phyloP scores from a whole-genome alignment of 2,329 filamentous ascomycete genomes.

The Cylindrodendrum hubeiense region DNA sequence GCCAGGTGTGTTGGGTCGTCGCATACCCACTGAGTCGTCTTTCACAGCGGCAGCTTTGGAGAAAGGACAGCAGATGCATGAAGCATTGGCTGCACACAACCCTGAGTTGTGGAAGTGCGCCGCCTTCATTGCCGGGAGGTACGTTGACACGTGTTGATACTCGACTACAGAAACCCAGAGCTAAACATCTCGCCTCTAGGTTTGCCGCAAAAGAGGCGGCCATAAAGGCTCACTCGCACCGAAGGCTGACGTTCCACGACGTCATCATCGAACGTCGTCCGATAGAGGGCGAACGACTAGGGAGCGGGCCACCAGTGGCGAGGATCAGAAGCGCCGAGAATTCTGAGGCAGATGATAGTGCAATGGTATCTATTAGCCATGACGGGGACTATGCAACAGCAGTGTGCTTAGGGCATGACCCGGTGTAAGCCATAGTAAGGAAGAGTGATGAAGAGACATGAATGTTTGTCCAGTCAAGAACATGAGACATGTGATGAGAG shows the following conservation, averaged over 20 bases:
- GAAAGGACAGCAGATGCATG: not conserved
- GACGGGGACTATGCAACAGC: conserved; percentile 86
- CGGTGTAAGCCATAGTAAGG: not conserved
- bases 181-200: conserved; percentile 48
- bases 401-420: conserved; percentile 68
- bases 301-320: conserved; percentile 59
- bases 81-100: conserved; percentile 20
- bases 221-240: conserved; percentile 77
- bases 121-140: conserved; percentile 53
- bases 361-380: conserved; percentile 85
- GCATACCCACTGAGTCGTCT: not conserved
- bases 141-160: conserved; percentile 4
- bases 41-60: not conserved
- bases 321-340: conserved; percentile 51
- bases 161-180: not conserved
- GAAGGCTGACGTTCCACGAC: conserved; percentile 71
- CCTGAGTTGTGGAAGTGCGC: conserved; percentile 51
- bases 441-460: not conserved
- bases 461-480: not conserved
- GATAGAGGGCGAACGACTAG: conserved; percentile 42
- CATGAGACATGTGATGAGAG: not conserved
- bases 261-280: conserved; percentile 59
- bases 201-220: conserved; percentile 82
- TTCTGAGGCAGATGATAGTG: conserved; percentile 62
- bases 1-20: not conserved